Evolutionary conservation across 2,329 filamentous ascomycete genomes (phyloP).

Genomic region (Apiospora saccharicola): DNA sequence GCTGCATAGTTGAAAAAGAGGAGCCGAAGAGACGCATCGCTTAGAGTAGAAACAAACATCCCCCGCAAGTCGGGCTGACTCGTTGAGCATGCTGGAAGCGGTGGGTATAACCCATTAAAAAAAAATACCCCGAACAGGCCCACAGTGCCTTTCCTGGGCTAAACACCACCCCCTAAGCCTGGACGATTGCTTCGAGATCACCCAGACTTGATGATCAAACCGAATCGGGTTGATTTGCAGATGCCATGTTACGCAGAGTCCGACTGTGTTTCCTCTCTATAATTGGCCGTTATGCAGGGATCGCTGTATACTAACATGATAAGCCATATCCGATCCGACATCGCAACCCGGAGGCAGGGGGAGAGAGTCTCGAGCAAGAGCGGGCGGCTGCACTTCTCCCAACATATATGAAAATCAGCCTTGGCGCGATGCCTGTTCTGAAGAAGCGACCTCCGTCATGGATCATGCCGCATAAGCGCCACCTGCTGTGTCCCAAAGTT

Average conservation of each 20-base stretch:
- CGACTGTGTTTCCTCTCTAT: background rate
- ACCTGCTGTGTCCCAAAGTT: background rate
- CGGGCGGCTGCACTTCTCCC: background rate
- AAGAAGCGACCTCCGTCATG: background rate
- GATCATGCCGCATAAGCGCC: background rate
- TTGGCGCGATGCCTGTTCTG: background rate
- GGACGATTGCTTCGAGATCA: background rate
- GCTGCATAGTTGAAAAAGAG: background rate
- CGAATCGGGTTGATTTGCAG: background rate
- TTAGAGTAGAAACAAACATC: background rate
- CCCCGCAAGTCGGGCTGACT: constrained; percentile 5
- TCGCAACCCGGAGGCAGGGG: background rate
- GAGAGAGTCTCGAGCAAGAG: background rate
- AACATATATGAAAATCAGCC: background rate
- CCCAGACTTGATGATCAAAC: background rate
- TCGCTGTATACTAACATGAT: background rate
- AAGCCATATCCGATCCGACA: constrained; percentile 7
- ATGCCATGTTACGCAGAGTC: background rate
- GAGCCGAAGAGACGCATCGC: background rate
- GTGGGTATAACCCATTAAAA: background rate
- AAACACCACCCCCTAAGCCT: background rate
- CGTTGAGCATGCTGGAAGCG: background rate
- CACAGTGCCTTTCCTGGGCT: background rate
- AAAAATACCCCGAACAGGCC: constrained; percentile 3
- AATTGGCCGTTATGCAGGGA: background rate